Evolutionary conservation across 192 early-diverging fungal genomes (phyloP).

Genomic region (Polychytrium aggregatum): DNA sequence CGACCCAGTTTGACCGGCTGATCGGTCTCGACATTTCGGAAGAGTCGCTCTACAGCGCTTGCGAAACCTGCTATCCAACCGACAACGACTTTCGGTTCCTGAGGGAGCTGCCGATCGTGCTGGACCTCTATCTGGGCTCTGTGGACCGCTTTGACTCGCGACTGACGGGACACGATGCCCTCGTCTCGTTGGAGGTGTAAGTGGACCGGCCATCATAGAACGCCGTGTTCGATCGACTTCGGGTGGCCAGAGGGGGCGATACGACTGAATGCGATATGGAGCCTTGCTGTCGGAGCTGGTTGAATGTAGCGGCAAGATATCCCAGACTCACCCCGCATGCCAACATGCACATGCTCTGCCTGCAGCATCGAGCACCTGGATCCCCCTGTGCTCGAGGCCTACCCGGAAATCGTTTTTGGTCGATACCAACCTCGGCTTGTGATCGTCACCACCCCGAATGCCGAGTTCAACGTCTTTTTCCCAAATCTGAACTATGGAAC

Average conservation of each 20-base stretch:
- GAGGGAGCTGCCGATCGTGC: slow-evolving; percentile 43
- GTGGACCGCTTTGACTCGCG: slow-evolving; percentile 35
- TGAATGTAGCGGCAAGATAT: too few species aligned
- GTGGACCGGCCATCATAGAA: neutral
- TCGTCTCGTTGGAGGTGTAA: slow-evolving; percentile 68
- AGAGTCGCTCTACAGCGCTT: slow-evolving; percentile 28
- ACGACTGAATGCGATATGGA: too few species aligned
- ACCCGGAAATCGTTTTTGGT: slow-evolving; percentile 54
- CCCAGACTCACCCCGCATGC: too few species aligned
- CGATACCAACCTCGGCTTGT: slow-evolving; percentile 46
- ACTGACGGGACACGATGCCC: slow-evolving; percentile 51
- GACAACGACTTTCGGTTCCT: slow-evolving; percentile 42
- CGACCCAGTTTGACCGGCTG: slow-evolving; percentile 44
- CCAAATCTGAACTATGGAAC: slow-evolving; percentile 64
- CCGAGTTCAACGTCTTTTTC: slow-evolving; percentile 86
- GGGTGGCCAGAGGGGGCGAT: too few species aligned
- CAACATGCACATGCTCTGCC: too few species aligned
- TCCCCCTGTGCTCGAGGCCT: slow-evolving; percentile 36
- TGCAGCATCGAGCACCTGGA: slow-evolving; percentile 66
- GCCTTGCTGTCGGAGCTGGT: too few species aligned
- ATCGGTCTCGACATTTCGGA: slow-evolving; percentile 61
- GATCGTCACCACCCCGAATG: slow-evolving; percentile 53
- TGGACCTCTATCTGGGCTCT: slow-evolving; percentile 60
- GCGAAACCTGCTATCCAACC: slow-evolving; percentile 43
- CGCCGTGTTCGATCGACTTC: too few species aligned